phyloP scores from a whole-genome alignment of 2,329 filamentous ascomycete genomes.

The Lachnellula willkommii region DNA sequence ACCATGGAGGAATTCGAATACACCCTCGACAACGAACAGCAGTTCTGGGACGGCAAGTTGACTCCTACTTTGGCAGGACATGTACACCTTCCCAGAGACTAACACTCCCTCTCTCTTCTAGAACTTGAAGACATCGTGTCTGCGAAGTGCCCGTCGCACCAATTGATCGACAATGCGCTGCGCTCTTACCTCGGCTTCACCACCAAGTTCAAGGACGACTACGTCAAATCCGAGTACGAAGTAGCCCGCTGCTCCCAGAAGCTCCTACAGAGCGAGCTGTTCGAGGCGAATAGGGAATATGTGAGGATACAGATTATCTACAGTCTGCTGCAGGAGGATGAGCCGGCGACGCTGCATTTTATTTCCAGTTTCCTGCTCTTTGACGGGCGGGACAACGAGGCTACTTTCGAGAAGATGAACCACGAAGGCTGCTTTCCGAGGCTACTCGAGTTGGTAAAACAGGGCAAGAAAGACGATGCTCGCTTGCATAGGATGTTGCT shows the following conservation, averaged over 20 bases:
- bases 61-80: background rate
- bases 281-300: constrained; percentile 71
- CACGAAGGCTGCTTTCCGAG: constrained; percentile 77
- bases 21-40: constrained; percentile 70
- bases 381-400: constrained; percentile 74
- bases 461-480: constrained; percentile 58
- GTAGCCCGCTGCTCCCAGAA: constrained; percentile 73
- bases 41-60: constrained; percentile 79
- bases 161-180: constrained; percentile 76
- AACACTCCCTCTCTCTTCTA: constrained; percentile 31
- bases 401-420: constrained; percentile 81
- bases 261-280: constrained; percentile 71
- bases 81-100: background rate
- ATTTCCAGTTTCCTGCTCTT: constrained; percentile 80
- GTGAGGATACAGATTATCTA: constrained; percentile 90
- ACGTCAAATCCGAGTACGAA: constrained; percentile 71
- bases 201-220: constrained; percentile 68
- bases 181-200: constrained; percentile 79
- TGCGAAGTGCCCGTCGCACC: constrained; percentile 51
- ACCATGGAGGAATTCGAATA: constrained; percentile 57
- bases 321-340: constrained; percentile 85
- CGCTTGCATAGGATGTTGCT: constrained; percentile 75
- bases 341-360: constrained; percentile 70
- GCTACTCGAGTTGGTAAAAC: constrained; percentile 72
- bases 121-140: constrained; percentile 64